Evolutionary conservation across 805 yeast genomes (phyloP), one percentile per base, ranked within the genome.

Genomic region (Candida loeiensis): DNA sequence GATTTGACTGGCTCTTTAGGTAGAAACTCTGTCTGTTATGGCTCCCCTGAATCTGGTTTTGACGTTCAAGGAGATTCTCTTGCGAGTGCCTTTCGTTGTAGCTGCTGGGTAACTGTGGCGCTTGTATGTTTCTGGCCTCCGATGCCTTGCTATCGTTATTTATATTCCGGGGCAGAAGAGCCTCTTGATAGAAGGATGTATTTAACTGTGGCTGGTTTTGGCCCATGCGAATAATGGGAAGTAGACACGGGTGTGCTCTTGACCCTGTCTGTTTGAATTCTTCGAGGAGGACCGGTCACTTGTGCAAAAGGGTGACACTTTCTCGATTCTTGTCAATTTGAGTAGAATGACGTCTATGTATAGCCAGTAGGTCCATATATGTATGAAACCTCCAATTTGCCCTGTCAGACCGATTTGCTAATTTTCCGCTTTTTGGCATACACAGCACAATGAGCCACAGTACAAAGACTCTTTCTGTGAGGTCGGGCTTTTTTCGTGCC

Each of bases 181-280:
- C 29, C 36, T 27, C 17, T 14, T 27, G 31, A 14, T 13, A 27
- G 8, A 14, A 27, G 7, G 28, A 7, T 18, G 34, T 34, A 35
- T 36, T 37, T 20, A 45, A 45, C 46, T 45, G 48, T 45, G 48
- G 48, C 46, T 40, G 39, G 29, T 45, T 39, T 25, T 36, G 42
- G 27, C 27, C 36, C 29, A 21, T 28, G 31, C 17, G 31, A 27
- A 9, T 25, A 25, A 9, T 13, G 12, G 28, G 28, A 4, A 14
- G 8, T 27, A 13, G 20, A 17, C 37, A 17, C 13, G 15, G 34
- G 14, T 33, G 30, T 20, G 33, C 31, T 18, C 16, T 35, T 34
- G 24, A 21, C 24, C 24, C 24, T 9, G 9, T 6, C 9, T 7
- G 6, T 9, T 6, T 21, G n/a, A n/a, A n/a, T n/a, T n/a, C n/a